Conservation (phyloP, 1,284 basidiomycete genomes). For the Tetrapyrgos nigripes region DNA sequence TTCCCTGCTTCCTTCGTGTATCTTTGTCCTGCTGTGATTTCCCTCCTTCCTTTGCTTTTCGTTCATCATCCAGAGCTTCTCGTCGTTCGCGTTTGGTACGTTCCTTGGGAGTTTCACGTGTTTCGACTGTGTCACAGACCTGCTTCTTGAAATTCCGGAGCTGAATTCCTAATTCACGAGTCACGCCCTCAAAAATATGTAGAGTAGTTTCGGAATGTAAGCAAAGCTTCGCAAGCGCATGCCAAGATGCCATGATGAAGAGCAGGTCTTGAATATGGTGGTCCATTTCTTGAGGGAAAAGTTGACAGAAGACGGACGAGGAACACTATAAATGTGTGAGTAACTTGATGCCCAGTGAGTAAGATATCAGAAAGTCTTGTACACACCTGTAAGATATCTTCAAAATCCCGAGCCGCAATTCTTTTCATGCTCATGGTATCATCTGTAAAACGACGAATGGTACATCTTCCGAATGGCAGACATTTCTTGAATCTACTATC, state of each 20-base stretch:
- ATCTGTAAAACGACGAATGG: slow-evolving; percentile 31
- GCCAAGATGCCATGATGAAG: slow-evolving; percentile 1
- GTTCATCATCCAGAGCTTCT: not conserved
- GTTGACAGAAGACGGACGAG: not conserved
- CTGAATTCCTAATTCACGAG: slow-evolving; percentile 1
- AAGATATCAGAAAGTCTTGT: not conserved
- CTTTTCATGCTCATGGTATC: slow-evolving; percentile 38
- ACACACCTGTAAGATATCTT: slow-evolving; percentile 35
- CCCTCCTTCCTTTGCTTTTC: no score
- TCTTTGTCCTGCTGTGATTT: no score
- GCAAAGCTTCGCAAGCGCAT: slow-evolving; percentile 27
- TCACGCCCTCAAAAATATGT: not conserved
- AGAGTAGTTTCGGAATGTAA: slow-evolving; percentile 19
- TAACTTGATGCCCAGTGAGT: not conserved
- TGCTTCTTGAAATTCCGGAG: slow-evolving; percentile 8
- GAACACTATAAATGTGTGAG: not conserved
- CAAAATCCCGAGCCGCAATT: slow-evolving; percentile 37
- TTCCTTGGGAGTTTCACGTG: not conserved
- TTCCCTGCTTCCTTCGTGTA: not conserved
- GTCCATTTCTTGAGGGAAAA: not conserved
- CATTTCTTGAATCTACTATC: slow-evolving; percentile 28
- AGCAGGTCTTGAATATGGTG: not conserved
- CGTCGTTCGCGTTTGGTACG: not conserved
- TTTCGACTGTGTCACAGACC: not conserved
- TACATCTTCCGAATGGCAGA: slow-evolving; percentile 28